phyloP scores from a whole-genome alignment of 2,329 filamentous ascomycete species.

The Clonostachys sp. region DNA sequence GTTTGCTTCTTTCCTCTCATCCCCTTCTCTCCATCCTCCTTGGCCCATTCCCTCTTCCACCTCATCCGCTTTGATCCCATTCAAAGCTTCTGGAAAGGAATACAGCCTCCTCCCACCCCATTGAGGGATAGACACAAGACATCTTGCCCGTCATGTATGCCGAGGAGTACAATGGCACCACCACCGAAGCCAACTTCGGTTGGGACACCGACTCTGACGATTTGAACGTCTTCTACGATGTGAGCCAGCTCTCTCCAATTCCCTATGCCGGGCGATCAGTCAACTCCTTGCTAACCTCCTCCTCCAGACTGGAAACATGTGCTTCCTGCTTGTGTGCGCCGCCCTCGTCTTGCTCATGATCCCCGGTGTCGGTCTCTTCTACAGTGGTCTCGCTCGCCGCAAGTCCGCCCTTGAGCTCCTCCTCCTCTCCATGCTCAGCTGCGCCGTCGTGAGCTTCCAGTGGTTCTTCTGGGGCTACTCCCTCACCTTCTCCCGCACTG shows the following conservation, averaged over 20 bases:
- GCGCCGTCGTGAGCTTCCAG: conserved; percentile 77
- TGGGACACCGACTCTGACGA: conserved; percentile 51
- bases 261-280: not conserved
- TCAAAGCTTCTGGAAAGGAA: not conserved
- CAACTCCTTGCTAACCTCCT: not conserved
- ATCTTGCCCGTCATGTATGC: conserved; percentile 15
- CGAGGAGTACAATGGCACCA: conserved; percentile 43
- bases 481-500: conserved; percentile 75
- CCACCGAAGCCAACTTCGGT: conserved; percentile 42
- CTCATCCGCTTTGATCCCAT: not conserved
- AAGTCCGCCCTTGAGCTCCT: conserved; percentile 86
- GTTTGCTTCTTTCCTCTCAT: not conserved
- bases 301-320: conserved; percentile 69
- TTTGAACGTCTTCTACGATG: conserved; percentile 82
- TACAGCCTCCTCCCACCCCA: too few species aligned
- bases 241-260: conserved; percentile 30
- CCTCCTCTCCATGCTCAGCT: conserved; percentile 78
- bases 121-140: not conserved
- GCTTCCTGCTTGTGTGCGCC: conserved; percentile 72
- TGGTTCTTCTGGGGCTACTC: conserved; percentile 98
- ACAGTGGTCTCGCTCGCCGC: conserved; percentile 81
- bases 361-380: conserved; percentile 91
- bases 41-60: not conserved
- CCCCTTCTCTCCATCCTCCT: not conserved
- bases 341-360: conserved; percentile 89